Conservation (phyloP, 2,329 filamentous ascomycete genomes). For the Fusarium sp. region DNA sequence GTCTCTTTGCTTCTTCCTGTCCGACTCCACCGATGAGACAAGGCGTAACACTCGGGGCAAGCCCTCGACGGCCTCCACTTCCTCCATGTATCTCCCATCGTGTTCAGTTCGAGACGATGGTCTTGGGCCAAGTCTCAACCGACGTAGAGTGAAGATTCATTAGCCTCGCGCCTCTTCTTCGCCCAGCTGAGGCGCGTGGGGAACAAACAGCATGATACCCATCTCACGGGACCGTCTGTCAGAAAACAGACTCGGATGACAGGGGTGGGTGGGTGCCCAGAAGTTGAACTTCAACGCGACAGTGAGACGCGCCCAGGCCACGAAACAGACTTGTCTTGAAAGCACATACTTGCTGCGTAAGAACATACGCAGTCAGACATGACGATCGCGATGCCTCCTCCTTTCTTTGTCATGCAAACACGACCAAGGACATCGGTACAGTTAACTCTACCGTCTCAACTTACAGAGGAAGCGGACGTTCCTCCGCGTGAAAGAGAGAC, state of each 20-base stretch:
- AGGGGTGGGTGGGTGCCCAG: neutral
- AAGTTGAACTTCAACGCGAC: neutral
- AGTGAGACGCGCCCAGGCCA: neutral
- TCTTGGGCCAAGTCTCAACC: conserved; percentile 7
- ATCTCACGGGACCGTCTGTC: conserved; percentile 11
- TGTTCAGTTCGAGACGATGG: conserved; percentile 21
- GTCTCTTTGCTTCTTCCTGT: conserved; percentile 22
- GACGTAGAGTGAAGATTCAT: conserved; percentile 19
- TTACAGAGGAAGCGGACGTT: neutral
- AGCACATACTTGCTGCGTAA: neutral
- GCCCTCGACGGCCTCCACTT: neutral
- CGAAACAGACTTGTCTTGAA: neutral
- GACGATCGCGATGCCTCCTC: neutral
- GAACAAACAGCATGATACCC: conserved; percentile 9
- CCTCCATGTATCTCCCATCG: neutral
- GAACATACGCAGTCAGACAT: neutral
- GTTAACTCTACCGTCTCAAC: neutral
- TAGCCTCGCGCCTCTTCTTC: conserved; percentile 27
- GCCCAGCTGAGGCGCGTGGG: conserved; percentile 10
- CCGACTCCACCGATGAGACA: conserved; percentile 19
- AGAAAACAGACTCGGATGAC: neutral
- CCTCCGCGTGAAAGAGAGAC: neutral
- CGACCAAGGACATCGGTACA: neutral
- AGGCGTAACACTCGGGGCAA: conserved; percentile 2
- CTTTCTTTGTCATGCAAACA: neutral